Base-by-base conservation (phyloP, 176 grass and related monocot species). In the Rhynchospora tenuis region DNA sequence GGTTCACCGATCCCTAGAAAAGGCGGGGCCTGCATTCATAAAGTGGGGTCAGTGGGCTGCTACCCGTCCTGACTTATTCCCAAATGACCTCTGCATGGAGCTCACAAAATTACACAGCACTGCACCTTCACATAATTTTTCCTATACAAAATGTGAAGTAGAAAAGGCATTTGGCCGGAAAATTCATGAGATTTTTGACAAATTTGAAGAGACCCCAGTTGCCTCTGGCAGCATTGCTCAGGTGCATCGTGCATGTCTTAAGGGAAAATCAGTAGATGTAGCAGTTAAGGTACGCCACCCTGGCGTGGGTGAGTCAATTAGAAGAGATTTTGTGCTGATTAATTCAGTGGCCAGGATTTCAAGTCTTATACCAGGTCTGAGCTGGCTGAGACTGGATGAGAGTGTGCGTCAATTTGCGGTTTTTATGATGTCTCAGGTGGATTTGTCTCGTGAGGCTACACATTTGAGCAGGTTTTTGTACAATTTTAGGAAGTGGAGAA, bases 11-110 rank as follows among this genome's bases (percentile, higher is more conserved):
- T 92, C 92, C 65, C 89, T 98, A 3, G 95, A 98, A 85, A 98
- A 83, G 82, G 95, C 90, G 7, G 95, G 95, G 6, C 95, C 95
- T 59, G 95, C 95, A 29, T 98, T 94, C 83, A 98, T 98, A 85
- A 98, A 98, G 80, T 98, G 95, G 95, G 95, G 95, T 65, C 95
- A 98, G 88, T 98, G 95, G 95, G 95, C 92, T 83, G 95, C 95
- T 55, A 98, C 95, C 55, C 86, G 95, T 3, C 95, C 95, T 22
- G 95, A 98, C 79, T 89, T 98, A 76, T 98, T 98, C 58, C 95
- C 95, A 67, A 94, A 88, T 89, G 92, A 98, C 89, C 85, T 98
- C 0, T 98, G 95, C 58, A 80, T 94, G 59, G 92, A 98, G 87
- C 95, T 98, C 59, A 73, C 95, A 73, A 98, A 94, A 84, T 91